These are phyloP conservation scores for Hawksworthiomyces lignivorus DNA, from an alignment of 2,329 filamentous ascomycete genomes.

Conservation along the genomic window DNA sequence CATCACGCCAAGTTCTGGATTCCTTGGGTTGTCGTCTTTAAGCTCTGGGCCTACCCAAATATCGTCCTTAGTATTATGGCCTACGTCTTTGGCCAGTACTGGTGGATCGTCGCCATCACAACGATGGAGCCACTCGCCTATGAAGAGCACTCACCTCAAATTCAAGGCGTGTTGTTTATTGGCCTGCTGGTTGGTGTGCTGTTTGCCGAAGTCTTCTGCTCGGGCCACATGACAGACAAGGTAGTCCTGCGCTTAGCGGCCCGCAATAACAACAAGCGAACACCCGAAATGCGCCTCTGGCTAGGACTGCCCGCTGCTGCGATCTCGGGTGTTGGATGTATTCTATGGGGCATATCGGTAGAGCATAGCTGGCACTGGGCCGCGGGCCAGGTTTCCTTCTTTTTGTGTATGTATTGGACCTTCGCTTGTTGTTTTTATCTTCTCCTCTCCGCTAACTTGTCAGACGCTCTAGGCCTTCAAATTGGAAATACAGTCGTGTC, in stretches of 20 bases:
- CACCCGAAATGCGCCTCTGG: constrained; percentile 50
- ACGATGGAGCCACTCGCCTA: constrained; percentile 47
- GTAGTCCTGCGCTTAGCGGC: constrained; percentile 39
- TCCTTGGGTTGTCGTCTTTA: constrained; percentile 32
- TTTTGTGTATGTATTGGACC: constrained; percentile 35
- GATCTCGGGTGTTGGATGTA: constrained; percentile 39
- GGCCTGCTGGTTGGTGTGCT: constrained; percentile 46
- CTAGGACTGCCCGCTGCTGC: constrained; percentile 44
- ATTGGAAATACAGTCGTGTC: too few relatives aligned
- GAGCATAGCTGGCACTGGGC: constrained; percentile 48
- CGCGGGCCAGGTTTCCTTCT: constrained; percentile 47
- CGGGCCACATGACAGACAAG: constrained; percentile 44
- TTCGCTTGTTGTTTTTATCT: background rate
- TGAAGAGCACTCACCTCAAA: constrained; percentile 35
- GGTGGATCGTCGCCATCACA: constrained; percentile 45
- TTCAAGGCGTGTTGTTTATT: constrained; percentile 45
- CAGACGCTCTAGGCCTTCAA: background rate
- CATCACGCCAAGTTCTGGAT: constrained; percentile 42
- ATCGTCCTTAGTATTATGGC: constrained; percentile 37
- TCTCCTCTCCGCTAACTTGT: background rate
- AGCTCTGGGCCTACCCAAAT: constrained; percentile 37
- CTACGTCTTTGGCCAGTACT: constrained; percentile 49
- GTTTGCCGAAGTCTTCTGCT: constrained; percentile 42
- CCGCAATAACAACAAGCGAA: constrained; percentile 27
- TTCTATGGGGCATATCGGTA: constrained; percentile 48